These are phyloP conservation scores for Phlyctochytrium planicorne DNA, from an alignment of 192 early-diverging fungal species.

Conservation along the genomic window DNA sequence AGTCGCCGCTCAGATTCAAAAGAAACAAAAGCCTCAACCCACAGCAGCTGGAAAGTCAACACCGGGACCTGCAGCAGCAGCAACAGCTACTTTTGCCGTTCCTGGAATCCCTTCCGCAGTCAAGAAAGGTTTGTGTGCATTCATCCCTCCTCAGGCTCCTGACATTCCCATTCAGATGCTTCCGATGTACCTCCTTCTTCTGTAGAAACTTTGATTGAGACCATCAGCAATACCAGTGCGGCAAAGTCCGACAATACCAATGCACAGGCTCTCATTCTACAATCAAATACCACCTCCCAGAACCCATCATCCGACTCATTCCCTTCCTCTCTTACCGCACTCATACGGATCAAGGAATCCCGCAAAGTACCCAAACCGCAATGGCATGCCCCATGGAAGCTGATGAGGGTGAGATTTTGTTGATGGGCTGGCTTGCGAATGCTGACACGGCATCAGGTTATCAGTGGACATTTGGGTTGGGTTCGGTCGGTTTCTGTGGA, in stretches of 20 bases:
- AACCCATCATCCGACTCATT: background rate
- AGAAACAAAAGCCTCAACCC: constrained; percentile 16
- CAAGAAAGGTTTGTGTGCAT: constrained; percentile 27
- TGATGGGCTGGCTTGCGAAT: constrained; percentile 1
- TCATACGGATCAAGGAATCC: constrained; percentile 52
- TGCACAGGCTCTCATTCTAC: constrained; percentile 16
- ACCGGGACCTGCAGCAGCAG: constrained; percentile 28
- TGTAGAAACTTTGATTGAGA: constrained; percentile 31
- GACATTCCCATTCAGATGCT: constrained; percentile 24
- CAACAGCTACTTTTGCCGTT: constrained; percentile 14
- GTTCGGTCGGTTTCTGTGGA: constrained; percentile 91
- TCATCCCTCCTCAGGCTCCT: constrained; percentile 8
- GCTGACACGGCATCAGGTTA: constrained; percentile 58
- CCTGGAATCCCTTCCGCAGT: background rate
- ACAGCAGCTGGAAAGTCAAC: constrained; percentile 26
- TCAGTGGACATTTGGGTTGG: constrained; percentile 97
- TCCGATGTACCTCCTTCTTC: constrained; percentile 27
- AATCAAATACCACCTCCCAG: background rate
- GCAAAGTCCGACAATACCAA: background rate
- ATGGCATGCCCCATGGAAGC: constrained; percentile 99
- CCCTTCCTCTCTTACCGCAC: constrained; percentile 29
- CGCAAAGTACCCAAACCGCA: constrained; percentile 68
- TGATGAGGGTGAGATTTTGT: constrained; percentile 66
- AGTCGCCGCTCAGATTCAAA: constrained; percentile 48
- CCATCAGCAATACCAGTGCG: constrained; percentile 5